These are phyloP conservation scores for Chytriomyces sp. DNA, from an alignment of 192 early-diverging fungal species.

Conservation along the genomic window DNA sequence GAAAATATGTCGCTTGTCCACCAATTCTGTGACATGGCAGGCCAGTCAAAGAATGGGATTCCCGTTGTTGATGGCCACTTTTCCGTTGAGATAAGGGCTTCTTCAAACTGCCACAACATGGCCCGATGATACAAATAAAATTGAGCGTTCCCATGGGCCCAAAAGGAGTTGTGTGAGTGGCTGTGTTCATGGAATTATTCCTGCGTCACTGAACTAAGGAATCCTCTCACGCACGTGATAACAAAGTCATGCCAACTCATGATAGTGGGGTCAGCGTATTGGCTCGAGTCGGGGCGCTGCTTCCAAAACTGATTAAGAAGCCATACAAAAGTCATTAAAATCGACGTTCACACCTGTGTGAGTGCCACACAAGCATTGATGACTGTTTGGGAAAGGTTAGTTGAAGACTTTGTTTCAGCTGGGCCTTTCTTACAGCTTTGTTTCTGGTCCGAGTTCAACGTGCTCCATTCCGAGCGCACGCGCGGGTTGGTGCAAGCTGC, in stretches of 20 bases:
- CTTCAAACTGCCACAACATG: slow-evolving; percentile 16
- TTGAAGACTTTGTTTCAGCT: neutral
- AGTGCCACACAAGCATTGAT: neutral
- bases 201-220: neutral
- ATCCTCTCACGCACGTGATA: neutral
- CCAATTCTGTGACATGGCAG: slow-evolving; percentile 25
- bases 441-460: neutral
- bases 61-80: neutral
- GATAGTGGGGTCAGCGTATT: neutral
- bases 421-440: neutral
- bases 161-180: slow-evolving; percentile 9
- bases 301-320: too few relatives aligned
- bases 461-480: neutral
- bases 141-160: slow-evolving; percentile 22
- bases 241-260: slow-evolving; percentile 6
- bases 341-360: too few relatives aligned
- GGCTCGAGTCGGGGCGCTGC: neutral
- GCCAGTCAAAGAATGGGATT: slow-evolving; percentile 23
- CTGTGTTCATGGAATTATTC: neutral
- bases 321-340: too few relatives aligned
- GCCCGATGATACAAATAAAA: slow-evolving; percentile 29
- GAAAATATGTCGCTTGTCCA: slow-evolving; percentile 5
- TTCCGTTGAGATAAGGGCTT: neutral
- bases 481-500: slow-evolving; percentile 13
- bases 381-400: neutral